Evolutionary conservation across 139 green algal genomes (phyloP).

Genomic region (Chlamydomonas schloesseri): DNA sequence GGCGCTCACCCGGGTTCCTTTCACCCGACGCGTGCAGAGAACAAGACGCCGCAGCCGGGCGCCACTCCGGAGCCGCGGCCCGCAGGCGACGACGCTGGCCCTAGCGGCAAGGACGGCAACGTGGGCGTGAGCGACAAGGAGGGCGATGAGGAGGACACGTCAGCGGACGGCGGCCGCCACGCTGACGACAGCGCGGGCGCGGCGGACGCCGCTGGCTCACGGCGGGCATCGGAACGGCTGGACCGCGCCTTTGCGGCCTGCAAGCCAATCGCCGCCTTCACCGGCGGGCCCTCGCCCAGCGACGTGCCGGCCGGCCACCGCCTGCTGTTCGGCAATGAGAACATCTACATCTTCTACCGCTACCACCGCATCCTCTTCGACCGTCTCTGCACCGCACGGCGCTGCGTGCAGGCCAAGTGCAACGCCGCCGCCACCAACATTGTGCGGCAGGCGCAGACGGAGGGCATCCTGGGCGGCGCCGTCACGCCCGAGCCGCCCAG

Average conservation of each 20-base stretch:
- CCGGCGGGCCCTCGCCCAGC: conserved; percentile 17
- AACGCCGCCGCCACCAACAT: conserved; percentile 15
- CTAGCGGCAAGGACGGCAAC: not conserved
- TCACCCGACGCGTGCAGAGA: too few relatives aligned
- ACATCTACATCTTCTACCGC: conserved; percentile 94
- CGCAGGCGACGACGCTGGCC: conserved; percentile 39
- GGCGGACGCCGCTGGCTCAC: conserved; percentile 30
- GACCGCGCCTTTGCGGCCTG: conserved; percentile 30
- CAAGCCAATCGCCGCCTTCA: conserved; percentile 46
- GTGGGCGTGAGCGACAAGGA: conserved; percentile 43
- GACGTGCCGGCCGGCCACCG: conserved; percentile 35
- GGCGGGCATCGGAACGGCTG: conserved; percentile 1
- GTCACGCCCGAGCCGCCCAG: conserved; percentile 31
- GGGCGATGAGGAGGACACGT: conserved; percentile 42
- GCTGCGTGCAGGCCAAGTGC: conserved; percentile 59
- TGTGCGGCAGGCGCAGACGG: not conserved
- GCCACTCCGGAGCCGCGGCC: conserved; percentile 53
- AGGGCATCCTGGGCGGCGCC: not conserved
- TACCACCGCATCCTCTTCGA: conserved; percentile 84
- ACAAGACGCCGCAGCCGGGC: conserved; percentile 51
- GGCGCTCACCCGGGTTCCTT: too few relatives aligned
- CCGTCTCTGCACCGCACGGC: conserved; percentile 69
- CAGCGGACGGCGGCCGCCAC: conserved; percentile 4
- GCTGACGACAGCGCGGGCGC: conserved; percentile 29
- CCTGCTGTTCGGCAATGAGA: conserved; percentile 91